Evolutionary conservation across 1,139 yeast genomes (phyloP), one percentile per base, ranked within the genome.

Genomic region (Geotrichum aggregatum): DNA sequence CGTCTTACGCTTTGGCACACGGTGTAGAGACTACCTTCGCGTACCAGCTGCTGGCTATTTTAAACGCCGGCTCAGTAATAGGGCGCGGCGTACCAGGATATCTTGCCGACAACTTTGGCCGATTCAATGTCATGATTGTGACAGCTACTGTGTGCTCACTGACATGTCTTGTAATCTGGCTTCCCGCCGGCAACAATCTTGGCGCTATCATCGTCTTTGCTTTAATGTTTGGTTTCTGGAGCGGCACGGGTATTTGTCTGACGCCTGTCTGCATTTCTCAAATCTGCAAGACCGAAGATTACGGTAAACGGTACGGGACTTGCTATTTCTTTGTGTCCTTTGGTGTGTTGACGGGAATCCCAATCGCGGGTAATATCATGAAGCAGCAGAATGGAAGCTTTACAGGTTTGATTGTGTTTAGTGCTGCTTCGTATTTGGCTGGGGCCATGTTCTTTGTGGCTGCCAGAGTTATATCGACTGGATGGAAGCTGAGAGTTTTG

Each of bases 251-350:
- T 3, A 67, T 77, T 47, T 71, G 80, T 19, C 56, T 77, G 55
- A 69, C 76, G 0, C 79, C 80, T 0, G 75, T 73, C 3, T 70
- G 75, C 55, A 66, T 75, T 18, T 69, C 74, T 0, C 88, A 83
- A 64, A 80, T 84, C 19, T 80, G 87, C 42, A 76, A 76, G 47
- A 79, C 84, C 1, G 80, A 79, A 41, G 77, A 76, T 52, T 83
- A 83, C 60, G 91, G 91, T 28, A 80, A 77, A 61, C 75, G 85
- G 26, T 84, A 80, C 62, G 87, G 89, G 0, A 82, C 87, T 0
- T 75, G 83, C 66, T 83, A 84, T 64, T 80, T 81, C 60, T 71
- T 81, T 40, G 81, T 82, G 44, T 77, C 86, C 8, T 78, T 83
- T 61, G 79, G 80, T 36, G 77, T 79, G 5, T 68, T 83, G 44